Base-by-base conservation (phyloP, 2,329 filamentous ascomycete genomes). In the Penicillium sp. region DNA sequence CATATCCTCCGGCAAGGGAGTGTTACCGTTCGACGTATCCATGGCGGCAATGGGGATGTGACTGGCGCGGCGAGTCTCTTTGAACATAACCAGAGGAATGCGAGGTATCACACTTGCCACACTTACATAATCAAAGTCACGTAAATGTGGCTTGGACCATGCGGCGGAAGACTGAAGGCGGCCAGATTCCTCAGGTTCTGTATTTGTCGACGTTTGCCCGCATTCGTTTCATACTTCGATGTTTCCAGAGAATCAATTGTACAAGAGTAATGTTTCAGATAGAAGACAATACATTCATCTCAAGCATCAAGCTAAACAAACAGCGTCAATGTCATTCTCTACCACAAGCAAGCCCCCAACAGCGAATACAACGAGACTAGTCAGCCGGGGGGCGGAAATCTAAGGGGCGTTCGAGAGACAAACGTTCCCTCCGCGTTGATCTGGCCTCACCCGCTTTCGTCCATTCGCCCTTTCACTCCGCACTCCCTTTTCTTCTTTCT, bases 1-100 rank as follows among this genome's bases (percentile, higher is more conserved):
- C 57, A 85, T 82, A 58, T 91, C 74, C 50, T 83, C 79, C 21
- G 72, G 68, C 10, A 74, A 60, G 12, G 71, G 66, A 18, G 72
- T 70, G 51, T 67, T 66, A 31, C 71, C 73, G 62, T 75, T 75
- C 47, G 74, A 70, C 34, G 64, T 64, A 51, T 75, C 69, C 74
- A 77, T 76, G 48, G 45, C 66, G 42, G 31, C 31, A 52, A 42
- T 49, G 48, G 44, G 38, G 41, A 52, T 51, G 42, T 42, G 33
- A 53, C 26, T 24, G 8, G 15, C 39, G 38, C 10, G 26, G 26
- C 29, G 34, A 26, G 42, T 51, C 51, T 50, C 52, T 51, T 49
- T 36, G 54, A 24, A 31, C 15, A 38, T 38, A 9, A 38, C 4
- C 8, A 18, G 8, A 38, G 16, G 34, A 18, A 26, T 42, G 41